phyloP scores from a whole-genome alignment of 805 yeast genomes.

The Jamesozyma piceae region DNA sequence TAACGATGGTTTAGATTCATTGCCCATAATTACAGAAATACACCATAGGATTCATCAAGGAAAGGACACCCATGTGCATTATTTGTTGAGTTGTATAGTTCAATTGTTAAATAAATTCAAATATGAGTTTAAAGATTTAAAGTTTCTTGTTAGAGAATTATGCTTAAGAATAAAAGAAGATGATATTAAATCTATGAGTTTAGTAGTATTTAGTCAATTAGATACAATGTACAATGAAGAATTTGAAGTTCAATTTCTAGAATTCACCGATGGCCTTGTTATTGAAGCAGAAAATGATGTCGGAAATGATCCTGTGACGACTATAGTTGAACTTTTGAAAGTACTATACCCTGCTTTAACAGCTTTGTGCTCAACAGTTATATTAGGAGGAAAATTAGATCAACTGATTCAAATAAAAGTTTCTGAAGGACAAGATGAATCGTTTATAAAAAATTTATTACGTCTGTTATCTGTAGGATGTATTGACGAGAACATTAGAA shows the following conservation, averaged over 20 bases:
- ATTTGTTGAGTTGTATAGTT: conserved; percentile 17
- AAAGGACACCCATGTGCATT: conserved; percentile 13
- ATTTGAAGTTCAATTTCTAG: conserved; percentile 14
- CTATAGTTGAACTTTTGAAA: conserved; percentile 16
- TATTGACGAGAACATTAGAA: conserved; percentile 42
- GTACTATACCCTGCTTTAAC: conserved; percentile 25
- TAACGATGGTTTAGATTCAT: conserved; percentile 11
- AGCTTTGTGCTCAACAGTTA: conserved; percentile 22
- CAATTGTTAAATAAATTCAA: conserved; percentile 23
- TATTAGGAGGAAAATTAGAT: conserved; percentile 24
- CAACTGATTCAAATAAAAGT: conserved; percentile 17
- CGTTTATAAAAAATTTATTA: conserved; percentile 25
- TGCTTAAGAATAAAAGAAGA: conserved; percentile 15
- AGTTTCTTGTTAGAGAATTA: conserved; percentile 19
- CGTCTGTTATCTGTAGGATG: conserved; percentile 38
- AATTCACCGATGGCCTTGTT: conserved; percentile 16
- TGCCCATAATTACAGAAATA: conserved; percentile 14
- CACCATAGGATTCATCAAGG: conserved; percentile 14
- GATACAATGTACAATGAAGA: conserved; percentile 10
- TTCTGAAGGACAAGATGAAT: conserved; percentile 10
- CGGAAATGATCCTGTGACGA: conserved; percentile 15
- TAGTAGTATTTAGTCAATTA: conserved; percentile 16
- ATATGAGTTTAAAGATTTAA: conserved; percentile 19
- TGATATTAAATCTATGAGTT: conserved; percentile 15
- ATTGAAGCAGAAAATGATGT: conserved; percentile 21